Base-by-base conservation (phyloP, 2,329 filamentous ascomycete genomes). In the Microsporum ferrugineum region DNA sequence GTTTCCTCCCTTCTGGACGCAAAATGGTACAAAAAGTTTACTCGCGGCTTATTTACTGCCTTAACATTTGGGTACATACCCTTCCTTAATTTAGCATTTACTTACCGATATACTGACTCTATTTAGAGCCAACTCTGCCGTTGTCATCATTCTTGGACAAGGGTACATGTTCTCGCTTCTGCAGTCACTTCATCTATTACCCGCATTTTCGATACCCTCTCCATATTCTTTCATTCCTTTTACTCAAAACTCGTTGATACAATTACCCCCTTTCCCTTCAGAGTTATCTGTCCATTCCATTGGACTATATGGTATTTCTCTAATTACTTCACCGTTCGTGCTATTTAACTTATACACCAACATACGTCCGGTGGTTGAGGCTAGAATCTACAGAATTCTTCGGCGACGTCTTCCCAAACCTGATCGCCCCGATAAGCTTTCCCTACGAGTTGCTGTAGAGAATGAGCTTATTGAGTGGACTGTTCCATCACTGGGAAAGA, bases 391-490 rank as follows among this genome's bases (percentile, higher is more conserved):
- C 64, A 65, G 73, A 38, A 66, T 77, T 31, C 68, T 76, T 27
- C 71, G 74, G 53, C 70, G 75, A 55, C 70, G 70, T 53, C 61
- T 77, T n/a, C 74, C 74, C n/a, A 76, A 76, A 62, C 73, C 74
- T 34, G 70, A 66, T 36, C 65, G 71, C 5, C 73, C 74, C 10
- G 74, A 77, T 65, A 73, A 73, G 36, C 68, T 76, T 33, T 77
- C 75, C 5, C 69, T 77, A 59, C 69, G 71, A 58, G 73, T 76
- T 61, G 74, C 75, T 5, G 67, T 70, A n/a, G 74, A 76, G 47
- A 75, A 75, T 63, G 75, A 76, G 47, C 69, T 77, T 14, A 69
- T 76, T 49, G 75, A 76, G 59, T 76, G 75, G 75, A 74, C 75
- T 45, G 70, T 74, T 27, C 75, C 75, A 8, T 70, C 70, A 3